These are phyloP conservation scores for Sclerotinia trifoliorum DNA, from an alignment of 2,329 filamentous ascomycete species.

Conservation along the genomic window DNA sequence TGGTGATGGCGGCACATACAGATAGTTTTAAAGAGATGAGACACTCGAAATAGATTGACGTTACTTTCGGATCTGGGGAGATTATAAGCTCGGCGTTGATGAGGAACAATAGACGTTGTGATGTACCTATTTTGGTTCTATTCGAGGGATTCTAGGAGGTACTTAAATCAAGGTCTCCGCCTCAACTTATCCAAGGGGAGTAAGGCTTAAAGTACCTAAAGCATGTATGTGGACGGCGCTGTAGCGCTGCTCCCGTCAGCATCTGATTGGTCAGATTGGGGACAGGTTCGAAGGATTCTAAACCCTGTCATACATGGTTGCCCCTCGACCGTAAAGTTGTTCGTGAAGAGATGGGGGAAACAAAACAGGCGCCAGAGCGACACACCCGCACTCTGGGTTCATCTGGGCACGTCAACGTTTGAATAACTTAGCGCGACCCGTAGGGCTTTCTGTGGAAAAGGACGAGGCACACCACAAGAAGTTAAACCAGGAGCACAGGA, in stretches of 20 bases:
- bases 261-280: constrained; percentile 23
- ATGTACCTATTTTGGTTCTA: constrained; percentile 37
- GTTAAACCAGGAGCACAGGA: constrained; percentile 7
- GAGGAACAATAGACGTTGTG: constrained; percentile 30
- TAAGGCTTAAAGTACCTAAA: constrained; percentile 35
- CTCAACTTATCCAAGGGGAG: constrained; percentile 32
- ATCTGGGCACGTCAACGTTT: constrained; percentile 38
- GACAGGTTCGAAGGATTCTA: constrained; percentile 19
- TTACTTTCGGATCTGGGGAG: constrained; percentile 23
- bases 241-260: constrained; percentile 21
- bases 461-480: constrained; percentile 20
- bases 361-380: constrained; percentile 24
- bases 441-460: constrained; percentile 20
- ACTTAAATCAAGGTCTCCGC: constrained; percentile 35
- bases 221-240: constrained; percentile 23
- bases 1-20: constrained; percentile 32
- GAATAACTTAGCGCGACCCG: constrained; percentile 21
- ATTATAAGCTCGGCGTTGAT: constrained; percentile 22
- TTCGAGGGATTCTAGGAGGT: constrained; percentile 35
- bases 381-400: constrained; percentile 39
- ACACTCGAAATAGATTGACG: constrained; percentile 24
- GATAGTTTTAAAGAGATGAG: constrained; percentile 28
- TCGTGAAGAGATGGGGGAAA: constrained; percentile 21
- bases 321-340: constrained; percentile 16
- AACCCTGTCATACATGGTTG: constrained; percentile 20